phyloP scores from a whole-genome alignment of 2,329 filamentous ascomycete species.

The Aspergillus neotritici region DNA sequence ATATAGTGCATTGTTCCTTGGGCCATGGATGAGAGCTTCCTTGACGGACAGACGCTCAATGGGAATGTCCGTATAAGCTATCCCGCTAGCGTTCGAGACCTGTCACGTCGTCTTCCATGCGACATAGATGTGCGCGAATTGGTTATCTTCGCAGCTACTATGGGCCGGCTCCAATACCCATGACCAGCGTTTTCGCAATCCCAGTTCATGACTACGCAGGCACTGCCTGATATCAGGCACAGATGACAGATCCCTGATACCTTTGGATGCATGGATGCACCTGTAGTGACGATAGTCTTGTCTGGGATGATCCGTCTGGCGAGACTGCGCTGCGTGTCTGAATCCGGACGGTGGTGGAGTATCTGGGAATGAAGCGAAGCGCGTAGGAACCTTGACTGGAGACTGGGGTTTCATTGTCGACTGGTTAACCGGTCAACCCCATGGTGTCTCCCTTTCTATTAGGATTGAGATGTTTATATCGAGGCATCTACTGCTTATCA shows the following conservation, averaged over 20 bases:
- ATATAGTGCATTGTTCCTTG: slow-evolving; percentile 48
- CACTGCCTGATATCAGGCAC: slow-evolving; percentile 36
- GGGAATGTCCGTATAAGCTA: no score
- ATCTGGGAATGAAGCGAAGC: no score
- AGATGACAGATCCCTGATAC: slow-evolving; percentile 38
- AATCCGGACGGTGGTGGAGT: no score
- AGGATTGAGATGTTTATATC: no score
- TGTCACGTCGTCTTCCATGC: slow-evolving; percentile 34
- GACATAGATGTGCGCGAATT: slow-evolving; percentile 56
- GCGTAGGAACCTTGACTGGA: no score
- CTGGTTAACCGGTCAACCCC: no score
- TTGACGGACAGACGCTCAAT: slow-evolving; percentile 54
- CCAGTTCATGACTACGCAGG: slow-evolving; percentile 51
- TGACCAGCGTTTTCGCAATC: slow-evolving; percentile 51
- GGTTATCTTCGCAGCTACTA: slow-evolving; percentile 47
- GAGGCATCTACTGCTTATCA: no score
- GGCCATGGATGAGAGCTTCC: slow-evolving; percentile 50
- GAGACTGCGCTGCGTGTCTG: no score
- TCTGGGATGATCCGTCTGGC: slow-evolving; percentile 9
- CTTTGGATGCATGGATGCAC: slow-evolving; percentile 35
- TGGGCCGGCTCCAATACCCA: slow-evolving; percentile 40
- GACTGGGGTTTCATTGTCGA: no score
- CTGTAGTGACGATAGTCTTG: slow-evolving; percentile 38
- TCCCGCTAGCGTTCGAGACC: no score
- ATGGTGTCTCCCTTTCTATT: no score